These are phyloP conservation scores for Pleurotus platypus DNA, from an alignment of 768 basidiomycete species.

Conservation along the genomic window DNA sequence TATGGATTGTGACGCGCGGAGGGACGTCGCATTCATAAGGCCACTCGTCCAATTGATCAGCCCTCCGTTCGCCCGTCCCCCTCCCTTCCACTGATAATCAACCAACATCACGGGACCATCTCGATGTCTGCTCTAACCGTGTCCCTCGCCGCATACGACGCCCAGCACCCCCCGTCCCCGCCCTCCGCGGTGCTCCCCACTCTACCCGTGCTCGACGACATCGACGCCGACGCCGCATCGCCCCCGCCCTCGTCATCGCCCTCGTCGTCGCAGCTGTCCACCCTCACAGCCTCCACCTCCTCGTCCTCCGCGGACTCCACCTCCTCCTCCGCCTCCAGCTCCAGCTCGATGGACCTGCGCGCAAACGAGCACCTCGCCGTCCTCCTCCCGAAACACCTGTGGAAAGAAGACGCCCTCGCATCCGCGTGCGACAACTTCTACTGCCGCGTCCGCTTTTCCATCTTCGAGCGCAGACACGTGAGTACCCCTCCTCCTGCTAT, in stretches of 20 bases:
- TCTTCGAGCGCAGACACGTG: slow-evolving; percentile 76
- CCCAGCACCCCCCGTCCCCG: background rate
- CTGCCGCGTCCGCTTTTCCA: slow-evolving; percentile 60
- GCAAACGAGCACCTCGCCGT: slow-evolving; percentile 70
- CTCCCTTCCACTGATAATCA: no score
- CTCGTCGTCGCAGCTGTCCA: background rate
- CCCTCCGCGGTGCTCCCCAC: no score
- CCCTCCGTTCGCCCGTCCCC: background rate
- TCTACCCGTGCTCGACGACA: background rate
- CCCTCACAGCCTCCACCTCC: background rate
- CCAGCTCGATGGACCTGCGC: no score
- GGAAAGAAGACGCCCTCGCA: slow-evolving; percentile 75
- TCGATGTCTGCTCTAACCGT: background rate
- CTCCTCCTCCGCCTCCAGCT: slow-evolving; percentile 3
- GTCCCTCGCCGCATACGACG: slow-evolving; percentile 1
- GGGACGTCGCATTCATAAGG: background rate
- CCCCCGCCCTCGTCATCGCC: background rate
- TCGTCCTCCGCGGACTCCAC: slow-evolving; percentile 9
- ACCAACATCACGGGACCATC: no score
- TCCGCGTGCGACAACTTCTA: slow-evolving; percentile 69
- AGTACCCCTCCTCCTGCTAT: slow-evolving; percentile 20
- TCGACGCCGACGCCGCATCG: background rate
- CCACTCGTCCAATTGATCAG: background rate
- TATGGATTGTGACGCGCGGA: no score
- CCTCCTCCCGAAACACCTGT: slow-evolving; percentile 61